phyloP scores from a whole-genome alignment of 768 basidiomycete species.

The Leccinum rimulosum region DNA sequence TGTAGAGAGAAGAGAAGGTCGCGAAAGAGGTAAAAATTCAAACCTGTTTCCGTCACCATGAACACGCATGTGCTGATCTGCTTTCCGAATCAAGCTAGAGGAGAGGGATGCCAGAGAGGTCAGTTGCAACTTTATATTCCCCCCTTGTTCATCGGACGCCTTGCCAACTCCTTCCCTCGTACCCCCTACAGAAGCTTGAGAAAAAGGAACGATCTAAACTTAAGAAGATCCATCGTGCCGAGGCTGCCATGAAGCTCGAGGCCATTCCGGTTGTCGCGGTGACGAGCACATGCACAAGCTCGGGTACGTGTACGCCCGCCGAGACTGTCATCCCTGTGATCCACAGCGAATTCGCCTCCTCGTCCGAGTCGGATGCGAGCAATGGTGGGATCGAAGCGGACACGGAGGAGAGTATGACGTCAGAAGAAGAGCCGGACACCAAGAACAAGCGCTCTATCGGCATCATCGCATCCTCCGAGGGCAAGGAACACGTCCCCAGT shows the following conservation, averaged over 20 bases:
- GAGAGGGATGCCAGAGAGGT: constrained; percentile 49
- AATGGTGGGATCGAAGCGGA: constrained; percentile 67
- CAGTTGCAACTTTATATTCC: constrained; percentile 5
- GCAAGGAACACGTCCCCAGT: constrained; percentile 22
- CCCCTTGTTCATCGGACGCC: neutral
- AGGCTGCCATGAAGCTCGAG: constrained; percentile 31
- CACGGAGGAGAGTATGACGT: constrained; percentile 72
- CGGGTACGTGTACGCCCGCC: constrained; percentile 7
- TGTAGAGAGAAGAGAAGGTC: constrained; percentile 51
- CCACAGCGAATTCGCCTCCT: constrained; percentile 38
- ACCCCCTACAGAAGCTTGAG: constrained; percentile 45
- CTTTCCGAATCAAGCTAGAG: constrained; percentile 35
- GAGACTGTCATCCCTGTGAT: constrained; percentile 22
- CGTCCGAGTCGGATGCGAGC: constrained; percentile 59
- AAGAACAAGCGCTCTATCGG: constrained; percentile 3
- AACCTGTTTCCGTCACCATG: neutral
- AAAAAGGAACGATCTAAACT: constrained; percentile 56
- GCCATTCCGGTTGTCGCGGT: constrained; percentile 3
- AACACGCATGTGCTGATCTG: constrained; percentile 19
- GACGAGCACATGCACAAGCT: constrained; percentile 6
- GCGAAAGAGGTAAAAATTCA: constrained; percentile 49
- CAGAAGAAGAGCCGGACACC: constrained; percentile 63
- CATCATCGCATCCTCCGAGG: constrained; percentile 13
- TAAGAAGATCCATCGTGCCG: constrained; percentile 43
- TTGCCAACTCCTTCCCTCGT: neutral